Evolutionary conservation across 179 eudicot genomes (phyloP).

Genomic region (Spinacia oleracea): DNA sequence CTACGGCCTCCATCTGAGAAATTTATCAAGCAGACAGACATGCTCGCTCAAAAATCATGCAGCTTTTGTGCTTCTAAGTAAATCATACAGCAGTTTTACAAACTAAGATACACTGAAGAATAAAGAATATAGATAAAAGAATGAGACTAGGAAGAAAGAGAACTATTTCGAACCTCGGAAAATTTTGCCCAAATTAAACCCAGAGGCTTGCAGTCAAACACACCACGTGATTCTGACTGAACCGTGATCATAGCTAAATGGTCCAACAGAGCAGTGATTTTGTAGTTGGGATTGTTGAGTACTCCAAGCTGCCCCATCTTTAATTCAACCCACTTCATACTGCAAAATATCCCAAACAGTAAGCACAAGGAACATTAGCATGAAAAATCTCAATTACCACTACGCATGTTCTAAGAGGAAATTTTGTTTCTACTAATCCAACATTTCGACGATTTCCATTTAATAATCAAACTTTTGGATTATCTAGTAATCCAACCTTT

Average conservation of each 20-base stretch:
- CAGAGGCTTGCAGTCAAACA: conserved; percentile 88
- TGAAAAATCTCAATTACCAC: background rate
- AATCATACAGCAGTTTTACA: background rate
- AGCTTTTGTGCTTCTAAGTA: background rate
- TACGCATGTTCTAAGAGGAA: no score
- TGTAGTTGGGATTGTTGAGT: conserved; percentile 76
- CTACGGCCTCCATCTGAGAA: background rate
- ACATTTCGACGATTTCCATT: no score
- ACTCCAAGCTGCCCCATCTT: conserved; percentile 98
- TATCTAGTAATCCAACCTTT: no score
- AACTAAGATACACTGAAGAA: background rate
- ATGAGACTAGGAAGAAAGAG: background rate
- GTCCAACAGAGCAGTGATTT: conserved; percentile 90
- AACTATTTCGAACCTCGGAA: conserved; percentile 64
- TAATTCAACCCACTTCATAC: conserved; percentile 98
- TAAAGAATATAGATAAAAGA: background rate
- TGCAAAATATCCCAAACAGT: conserved; percentile 30
- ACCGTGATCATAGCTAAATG: conserved; percentile 96
- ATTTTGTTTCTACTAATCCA: no score
- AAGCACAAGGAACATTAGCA: background rate
- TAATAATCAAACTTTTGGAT: no score
- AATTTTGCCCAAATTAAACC: conserved; percentile 92
- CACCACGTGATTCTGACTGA: conserved; percentile 84
- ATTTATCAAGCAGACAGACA: background rate
- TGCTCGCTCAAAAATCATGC: background rate